phyloP scores from a whole-genome alignment of 1,284 basidiomycete genomes.

The Ustilago crameri region DNA sequence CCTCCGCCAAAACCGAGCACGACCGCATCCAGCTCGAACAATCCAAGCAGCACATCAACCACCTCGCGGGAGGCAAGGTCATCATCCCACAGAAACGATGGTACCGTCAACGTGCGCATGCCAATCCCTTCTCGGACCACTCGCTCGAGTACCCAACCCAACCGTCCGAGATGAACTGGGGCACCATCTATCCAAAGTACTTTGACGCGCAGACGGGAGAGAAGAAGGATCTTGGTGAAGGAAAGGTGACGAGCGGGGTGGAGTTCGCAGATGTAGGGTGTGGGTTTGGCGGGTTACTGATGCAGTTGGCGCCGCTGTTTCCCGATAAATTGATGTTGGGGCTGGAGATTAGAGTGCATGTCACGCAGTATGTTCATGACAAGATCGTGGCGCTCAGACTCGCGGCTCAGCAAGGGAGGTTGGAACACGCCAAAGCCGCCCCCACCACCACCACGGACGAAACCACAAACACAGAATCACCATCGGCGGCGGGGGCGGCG shows the following conservation, averaged over 20 bases:
- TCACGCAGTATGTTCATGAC: conserved; percentile 95
- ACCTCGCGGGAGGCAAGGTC: conserved; percentile 49
- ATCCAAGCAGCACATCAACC: conserved; percentile 55
- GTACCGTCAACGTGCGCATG: conserved; percentile 96
- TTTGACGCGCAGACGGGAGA: conserved; percentile 62
- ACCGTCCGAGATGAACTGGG: conserved; percentile 85
- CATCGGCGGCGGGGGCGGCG: conserved; percentile 2
- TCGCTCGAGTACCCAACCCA: conserved; percentile 86
- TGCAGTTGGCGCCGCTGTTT: conserved; percentile 87
- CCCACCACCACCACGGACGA: neutral
- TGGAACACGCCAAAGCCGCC: conserved; percentile 17
- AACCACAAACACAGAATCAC: neutral
- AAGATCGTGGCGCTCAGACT: conserved; percentile 87
- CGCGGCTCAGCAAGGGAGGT: conserved; percentile 65
- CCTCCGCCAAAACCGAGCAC: conserved; percentile 31
- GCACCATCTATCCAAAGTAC: conserved; percentile 82
- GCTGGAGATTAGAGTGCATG: conserved; percentile 96
- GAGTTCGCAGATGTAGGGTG: conserved; percentile 98
- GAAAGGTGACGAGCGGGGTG: conserved; percentile 72
- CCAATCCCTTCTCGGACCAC: conserved; percentile 98
- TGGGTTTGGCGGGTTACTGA: conserved; percentile 94
- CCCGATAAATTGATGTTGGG: conserved; percentile 95
- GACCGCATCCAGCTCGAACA: conserved; percentile 40
- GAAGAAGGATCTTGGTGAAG: conserved; percentile 6
- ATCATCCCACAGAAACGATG: conserved; percentile 81